A percentile compares a stretch with the other conserved stretches of the same genome.
Conservation (phyloP, 176 grass and related monocot species). For the Areca catechu region DNA sequence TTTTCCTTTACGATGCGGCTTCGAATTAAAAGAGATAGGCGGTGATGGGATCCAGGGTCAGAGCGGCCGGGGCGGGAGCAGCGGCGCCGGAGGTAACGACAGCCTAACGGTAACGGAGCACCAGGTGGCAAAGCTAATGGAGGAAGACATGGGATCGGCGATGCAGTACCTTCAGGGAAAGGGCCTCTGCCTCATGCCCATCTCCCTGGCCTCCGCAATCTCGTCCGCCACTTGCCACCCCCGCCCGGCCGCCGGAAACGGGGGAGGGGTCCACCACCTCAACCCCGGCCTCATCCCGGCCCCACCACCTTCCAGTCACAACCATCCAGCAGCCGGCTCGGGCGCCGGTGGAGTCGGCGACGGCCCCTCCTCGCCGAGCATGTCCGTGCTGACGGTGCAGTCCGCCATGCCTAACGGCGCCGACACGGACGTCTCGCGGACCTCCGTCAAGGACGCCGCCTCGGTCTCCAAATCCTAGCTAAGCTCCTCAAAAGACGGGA, state of each 20-base stretch:
- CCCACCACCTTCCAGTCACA: not conserved
- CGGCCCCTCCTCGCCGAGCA: constrained; percentile 9
- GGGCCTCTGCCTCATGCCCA: not conserved
- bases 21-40: too few species aligned
- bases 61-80: constrained; percentile 13
- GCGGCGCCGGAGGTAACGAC: constrained; percentile 26
- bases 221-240: not conserved
- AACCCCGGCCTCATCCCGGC: constrained; percentile 7
- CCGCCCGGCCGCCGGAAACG: not conserved
- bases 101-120: constrained; percentile 64
- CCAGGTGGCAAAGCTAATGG: constrained; percentile 86
- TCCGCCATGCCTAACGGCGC: constrained; percentile 27
- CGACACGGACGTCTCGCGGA: not conserved
- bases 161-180: constrained; percentile 88
- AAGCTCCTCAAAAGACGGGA: not conserved
- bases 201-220: too few species aligned
- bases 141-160: constrained; percentile 84
- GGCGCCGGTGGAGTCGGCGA: constrained; percentile 2
- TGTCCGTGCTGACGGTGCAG: constrained; percentile 28
- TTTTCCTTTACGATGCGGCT: too few species aligned
- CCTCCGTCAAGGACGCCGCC: constrained; percentile 10
- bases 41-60: not conserved
- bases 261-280: not conserved
- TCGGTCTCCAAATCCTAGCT: constrained; percentile 7
- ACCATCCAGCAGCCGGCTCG: too few species aligned